A percentile compares a stretch with the other conserved stretches of the same genome.
phyloP scores from a whole-genome alignment of 495 filamentous ascomycete species.

The Xylaria curta region DNA sequence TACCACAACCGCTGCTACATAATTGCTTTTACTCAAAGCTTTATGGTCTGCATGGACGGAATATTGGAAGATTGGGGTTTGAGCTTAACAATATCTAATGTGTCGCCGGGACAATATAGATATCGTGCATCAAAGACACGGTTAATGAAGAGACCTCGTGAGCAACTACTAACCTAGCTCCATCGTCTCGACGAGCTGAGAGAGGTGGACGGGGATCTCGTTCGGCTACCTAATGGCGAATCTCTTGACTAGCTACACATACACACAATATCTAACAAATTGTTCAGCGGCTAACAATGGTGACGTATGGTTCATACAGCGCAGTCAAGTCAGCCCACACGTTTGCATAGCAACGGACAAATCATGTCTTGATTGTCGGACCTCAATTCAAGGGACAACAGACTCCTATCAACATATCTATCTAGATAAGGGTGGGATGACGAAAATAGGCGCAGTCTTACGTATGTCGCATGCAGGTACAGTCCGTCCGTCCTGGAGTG shows the following conservation, averaged over 20 bases:
- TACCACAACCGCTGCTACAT: background rate
- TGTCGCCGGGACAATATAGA: background rate
- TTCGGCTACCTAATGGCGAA: background rate
- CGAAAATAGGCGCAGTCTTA: slow-evolving; percentile 2
- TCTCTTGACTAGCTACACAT: background rate
- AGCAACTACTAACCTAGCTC: background rate
- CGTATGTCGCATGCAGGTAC: background rate
- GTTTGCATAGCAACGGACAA: background rate
- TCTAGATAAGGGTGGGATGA: background rate
- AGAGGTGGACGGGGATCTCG: background rate
- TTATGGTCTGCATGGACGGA: background rate
- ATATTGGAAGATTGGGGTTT: background rate
- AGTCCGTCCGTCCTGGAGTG: background rate
- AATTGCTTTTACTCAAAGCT: background rate
- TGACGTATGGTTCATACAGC: background rate
- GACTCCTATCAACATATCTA: background rate
- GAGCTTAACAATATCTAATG: too few relatives aligned
- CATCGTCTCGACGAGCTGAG: too few relatives aligned
- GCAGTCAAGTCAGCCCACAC: background rate
- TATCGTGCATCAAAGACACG: background rate
- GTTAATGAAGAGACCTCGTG: background rate
- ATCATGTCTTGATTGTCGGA: background rate
- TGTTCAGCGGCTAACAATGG: too few relatives aligned
- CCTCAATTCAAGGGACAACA: background rate
- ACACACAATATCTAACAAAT: background rate